phyloP scores from a whole-genome alignment of 257 asterid species.

The Nicotiana obtusifolia region DNA sequence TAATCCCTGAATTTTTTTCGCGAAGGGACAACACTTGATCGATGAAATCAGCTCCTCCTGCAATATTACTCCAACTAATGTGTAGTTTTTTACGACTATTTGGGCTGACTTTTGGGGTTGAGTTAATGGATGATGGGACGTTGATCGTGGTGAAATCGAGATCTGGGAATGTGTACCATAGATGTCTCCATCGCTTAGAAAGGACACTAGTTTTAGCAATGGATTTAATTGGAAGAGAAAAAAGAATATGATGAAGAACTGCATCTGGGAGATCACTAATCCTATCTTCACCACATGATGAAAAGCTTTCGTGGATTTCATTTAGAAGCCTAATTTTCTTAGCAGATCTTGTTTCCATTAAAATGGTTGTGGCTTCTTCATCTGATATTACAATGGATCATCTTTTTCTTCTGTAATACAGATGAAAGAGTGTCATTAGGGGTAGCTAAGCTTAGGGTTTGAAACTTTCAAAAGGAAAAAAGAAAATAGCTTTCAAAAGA shows the following conservation, averaged over 20 bases:
- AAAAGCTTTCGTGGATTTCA: background rate
- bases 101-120: conserved; percentile 4
- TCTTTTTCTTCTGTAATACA: background rate
- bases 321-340: conserved; percentile 42
- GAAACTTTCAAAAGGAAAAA: conserved; percentile 26
- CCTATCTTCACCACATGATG: conserved; percentile 28
- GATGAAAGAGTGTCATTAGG: background rate
- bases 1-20: conserved; percentile 36
- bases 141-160: conserved; percentile 61
- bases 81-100: conserved; percentile 13
- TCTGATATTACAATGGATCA: background rate
- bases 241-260: conserved; percentile 54
- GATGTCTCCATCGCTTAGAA: conserved; percentile 53
- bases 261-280: conserved; percentile 78
- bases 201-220: conserved; percentile 56
- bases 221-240: conserved; percentile 49
- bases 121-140: background rate
- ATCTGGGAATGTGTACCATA: conserved; percentile 74
- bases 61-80: background rate
- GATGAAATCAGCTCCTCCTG: conserved; percentile 33
- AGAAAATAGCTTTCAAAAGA: background rate
- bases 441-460: conserved; percentile 25
- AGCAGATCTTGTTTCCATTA: conserved; percentile 82
- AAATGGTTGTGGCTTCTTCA: background rate
- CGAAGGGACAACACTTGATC: conserved; percentile 45